Conservation (phyloP, 352 stramenopile species). For the Phytophthora pluvialis region DNA sequence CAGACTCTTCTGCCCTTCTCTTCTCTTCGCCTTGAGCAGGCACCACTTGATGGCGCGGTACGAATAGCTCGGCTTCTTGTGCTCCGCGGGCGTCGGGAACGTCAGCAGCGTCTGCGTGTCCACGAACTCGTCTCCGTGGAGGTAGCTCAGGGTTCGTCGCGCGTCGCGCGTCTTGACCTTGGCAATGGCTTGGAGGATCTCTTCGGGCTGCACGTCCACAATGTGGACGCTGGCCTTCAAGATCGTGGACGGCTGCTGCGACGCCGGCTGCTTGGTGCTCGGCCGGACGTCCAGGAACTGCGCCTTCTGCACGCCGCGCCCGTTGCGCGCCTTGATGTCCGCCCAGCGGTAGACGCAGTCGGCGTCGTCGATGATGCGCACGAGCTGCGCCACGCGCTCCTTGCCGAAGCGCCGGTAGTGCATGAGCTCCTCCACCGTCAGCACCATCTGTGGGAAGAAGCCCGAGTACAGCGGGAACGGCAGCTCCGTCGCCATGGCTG, state of each 20-base stretch:
- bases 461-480: slow-evolving; percentile 65
- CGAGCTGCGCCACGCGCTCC: slow-evolving; percentile 67
- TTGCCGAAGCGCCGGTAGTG: slow-evolving; percentile 77
- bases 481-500: slow-evolving; percentile 36
- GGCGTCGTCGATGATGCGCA: slow-evolving; percentile 74
- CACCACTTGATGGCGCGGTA: slow-evolving; percentile 81
- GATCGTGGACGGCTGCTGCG: slow-evolving; percentile 50
- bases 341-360: slow-evolving; percentile 79
- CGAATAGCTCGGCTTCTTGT: slow-evolving; percentile 63
- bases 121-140: slow-evolving; percentile 60
- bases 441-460: slow-evolving; percentile 83
- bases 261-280: slow-evolving; percentile 39
- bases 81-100: slow-evolving; percentile 58
- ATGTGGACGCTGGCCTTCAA: slow-evolving; percentile 72
- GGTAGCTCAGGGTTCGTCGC: slow-evolving; percentile 53
- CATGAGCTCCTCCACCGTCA: slow-evolving; percentile 75
- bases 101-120: slow-evolving; percentile 76
- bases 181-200: slow-evolving; percentile 67
- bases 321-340: slow-evolving; percentile 37
- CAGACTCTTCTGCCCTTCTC: slow-evolving; percentile 47
- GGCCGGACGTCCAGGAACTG: slow-evolving; percentile 69
- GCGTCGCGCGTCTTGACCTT: slow-evolving; percentile 62
- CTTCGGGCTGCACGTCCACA: slow-evolving; percentile 62
- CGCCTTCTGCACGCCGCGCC: slow-evolving; percentile 48
- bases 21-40: slow-evolving; percentile 34